phyloP scores from a whole-genome alignment of 2,329 filamentous ascomycete species.

The Colletotrichum chrysophilum region DNA sequence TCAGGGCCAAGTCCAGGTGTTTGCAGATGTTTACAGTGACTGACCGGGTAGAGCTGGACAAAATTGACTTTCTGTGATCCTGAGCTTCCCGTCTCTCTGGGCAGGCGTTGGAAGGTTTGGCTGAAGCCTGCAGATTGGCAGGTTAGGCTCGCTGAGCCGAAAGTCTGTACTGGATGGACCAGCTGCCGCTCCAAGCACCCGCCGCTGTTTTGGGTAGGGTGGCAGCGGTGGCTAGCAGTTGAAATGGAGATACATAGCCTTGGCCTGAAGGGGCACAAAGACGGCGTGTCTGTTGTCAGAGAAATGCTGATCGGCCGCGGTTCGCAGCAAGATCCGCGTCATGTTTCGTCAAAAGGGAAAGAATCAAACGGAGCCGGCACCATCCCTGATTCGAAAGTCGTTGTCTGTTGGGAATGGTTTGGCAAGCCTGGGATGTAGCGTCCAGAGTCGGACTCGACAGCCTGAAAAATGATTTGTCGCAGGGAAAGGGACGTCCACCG shows the following conservation, averaged over 20 bases:
- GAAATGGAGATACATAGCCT: neutral
- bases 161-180: neutral
- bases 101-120: neutral
- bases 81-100: neutral
- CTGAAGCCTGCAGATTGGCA: neutral
- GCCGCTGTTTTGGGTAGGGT: neutral
- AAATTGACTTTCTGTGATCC: neutral
- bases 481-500: neutral
- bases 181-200: constrained; percentile 7
- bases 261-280: neutral
- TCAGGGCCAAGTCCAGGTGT: constrained; percentile 6
- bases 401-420: neutral
- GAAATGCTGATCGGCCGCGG: constrained; percentile 16
- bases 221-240: neutral
- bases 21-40: neutral
- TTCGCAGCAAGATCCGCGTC: constrained; percentile 11
- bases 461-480: neutral
- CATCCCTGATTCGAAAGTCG: neutral
- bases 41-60: constrained; percentile 8
- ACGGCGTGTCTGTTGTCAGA: neutral
- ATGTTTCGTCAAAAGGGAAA: constrained; percentile 5
- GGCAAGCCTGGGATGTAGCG: neutral
- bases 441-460: neutral
- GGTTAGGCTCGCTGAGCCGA: neutral
- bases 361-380: constrained; percentile 5